A percentile compares a stretch with the other conserved stretches of the same genome.
These are phyloP conservation scores for Dissophora globulifera DNA, from an alignment of 192 early-diverging fungal species.

Conservation along the genomic window DNA sequence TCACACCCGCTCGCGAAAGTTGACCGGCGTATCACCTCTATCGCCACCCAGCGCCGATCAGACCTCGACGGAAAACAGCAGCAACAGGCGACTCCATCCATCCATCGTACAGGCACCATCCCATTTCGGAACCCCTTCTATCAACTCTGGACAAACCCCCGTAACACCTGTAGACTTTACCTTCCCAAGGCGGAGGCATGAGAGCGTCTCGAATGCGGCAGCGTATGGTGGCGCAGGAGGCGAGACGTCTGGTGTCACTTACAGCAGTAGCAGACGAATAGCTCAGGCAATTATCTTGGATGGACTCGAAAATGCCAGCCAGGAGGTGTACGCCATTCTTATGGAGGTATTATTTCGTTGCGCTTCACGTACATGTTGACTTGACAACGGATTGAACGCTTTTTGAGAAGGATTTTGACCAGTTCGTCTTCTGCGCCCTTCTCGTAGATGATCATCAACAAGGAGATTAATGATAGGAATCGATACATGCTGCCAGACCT, in stretches of 20 bases:
- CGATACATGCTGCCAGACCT: slow-evolving; percentile 46
- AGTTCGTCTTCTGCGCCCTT: too few relatives aligned
- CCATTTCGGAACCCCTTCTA: slow-evolving; percentile 1
- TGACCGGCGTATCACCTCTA: background rate
- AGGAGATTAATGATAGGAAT: slow-evolving; percentile 46
- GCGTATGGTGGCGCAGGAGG: slow-evolving; percentile 22
- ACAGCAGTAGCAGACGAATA: slow-evolving; percentile 27
- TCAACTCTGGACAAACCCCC: slow-evolving; percentile 9
- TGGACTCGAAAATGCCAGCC: slow-evolving; percentile 47
- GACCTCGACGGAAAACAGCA: slow-evolving; percentile 1
- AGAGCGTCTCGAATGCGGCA: slow-evolving; percentile 32
- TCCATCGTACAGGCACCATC: slow-evolving; percentile 7
- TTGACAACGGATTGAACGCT: too few relatives aligned
- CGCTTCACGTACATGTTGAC: too few relatives aligned
- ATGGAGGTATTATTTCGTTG: slow-evolving; percentile 58
- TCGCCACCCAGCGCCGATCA: background rate
- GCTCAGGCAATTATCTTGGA: slow-evolving; percentile 57
- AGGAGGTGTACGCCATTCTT: slow-evolving; percentile 42
- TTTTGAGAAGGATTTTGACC: too few relatives aligned
- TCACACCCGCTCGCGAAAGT: slow-evolving; percentile 11
- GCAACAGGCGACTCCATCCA: slow-evolving; percentile 4
- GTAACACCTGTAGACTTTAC: slow-evolving; percentile 54
- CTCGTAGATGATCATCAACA: slow-evolving; percentile 51
- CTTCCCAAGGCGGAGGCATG: slow-evolving; percentile 47
- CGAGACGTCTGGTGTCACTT: slow-evolving; percentile 31